Evolutionary conservation across 495 filamentous ascomycete species (phyloP), one percentile per base, ranked within the genome.

Genomic region (Evernia prunastri): DNA sequence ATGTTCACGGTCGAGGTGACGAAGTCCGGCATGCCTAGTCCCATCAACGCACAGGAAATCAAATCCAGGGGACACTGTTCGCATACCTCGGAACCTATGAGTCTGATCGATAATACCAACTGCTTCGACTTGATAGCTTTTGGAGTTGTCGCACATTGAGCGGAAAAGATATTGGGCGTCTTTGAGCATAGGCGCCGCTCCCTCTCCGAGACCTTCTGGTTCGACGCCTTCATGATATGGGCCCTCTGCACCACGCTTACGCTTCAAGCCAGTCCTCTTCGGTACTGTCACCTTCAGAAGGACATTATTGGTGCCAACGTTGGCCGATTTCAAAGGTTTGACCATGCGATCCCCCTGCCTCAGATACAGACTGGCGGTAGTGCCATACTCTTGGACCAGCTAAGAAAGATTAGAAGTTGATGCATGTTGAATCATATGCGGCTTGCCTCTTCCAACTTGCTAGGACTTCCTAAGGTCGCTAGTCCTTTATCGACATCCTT

Each of bases 251-350:
- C 89, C 90, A 56, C 85, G 78, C 74, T 90, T 94, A 37, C 91
- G 83, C 72, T 89, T 96, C 53, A 91, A 82, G 5, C 92, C 91
- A 9, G 90, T 95, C 53, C 89, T 78, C 73, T 89, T 93, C 0
- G 95, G 95, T 3, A 96, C 85, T 0, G 88, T 91, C 54, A 98
- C 80, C 75, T 92, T 91, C 31, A 98, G 79, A 29, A 97, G 79
- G 35, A 97, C 72, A 68, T 96, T 94, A 66, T 88, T 88, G 4
- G 91, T 88, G 40, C 79, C 68, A 9, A 85, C 78, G 67, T 85
- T 86, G 36, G 82, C 83, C 10, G 94, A 96, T 40, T 85, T 75
- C 43, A 96, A 75, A 1, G 89, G 87, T 63, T 86, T 85, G 66
- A 87, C 83, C 72, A 89, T 84, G 9, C 86, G 84, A 76, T 96